These are phyloP conservation scores for Penicillium steckii DNA, from an alignment of 495 filamentous ascomycete genomes.

Conservation along the genomic window DNA sequence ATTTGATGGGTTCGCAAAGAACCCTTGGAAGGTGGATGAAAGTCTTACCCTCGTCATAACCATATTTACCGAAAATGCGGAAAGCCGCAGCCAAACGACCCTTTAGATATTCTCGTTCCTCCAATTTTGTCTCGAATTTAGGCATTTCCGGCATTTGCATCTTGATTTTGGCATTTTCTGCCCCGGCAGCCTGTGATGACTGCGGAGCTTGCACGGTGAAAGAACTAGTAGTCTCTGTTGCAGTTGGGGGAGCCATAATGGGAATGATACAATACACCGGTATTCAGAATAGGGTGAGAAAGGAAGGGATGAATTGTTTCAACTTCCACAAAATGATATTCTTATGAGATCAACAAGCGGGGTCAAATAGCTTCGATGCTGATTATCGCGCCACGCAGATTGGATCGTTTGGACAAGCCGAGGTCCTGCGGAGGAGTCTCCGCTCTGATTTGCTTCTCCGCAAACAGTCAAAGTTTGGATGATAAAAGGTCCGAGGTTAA, in stretches of 20 bases:
- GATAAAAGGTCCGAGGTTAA: neutral
- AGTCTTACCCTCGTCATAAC: slow-evolving; percentile 58
- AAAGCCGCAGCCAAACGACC: slow-evolving; percentile 65
- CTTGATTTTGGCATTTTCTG: slow-evolving; percentile 40
- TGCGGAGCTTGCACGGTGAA: slow-evolving; percentile 20
- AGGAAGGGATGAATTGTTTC: neutral
- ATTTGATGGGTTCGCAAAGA: too few relatives aligned
- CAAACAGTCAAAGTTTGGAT: neutral
- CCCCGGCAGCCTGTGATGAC: slow-evolving; percentile 26
- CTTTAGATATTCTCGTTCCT: slow-evolving; percentile 66
- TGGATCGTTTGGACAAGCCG: slow-evolving; percentile 3
- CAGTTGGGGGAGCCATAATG: slow-evolving; percentile 32
- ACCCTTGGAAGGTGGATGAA: neutral
- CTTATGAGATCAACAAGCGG: slow-evolving; percentile 1
- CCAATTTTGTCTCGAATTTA: slow-evolving; percentile 57
- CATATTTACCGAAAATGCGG: slow-evolving; percentile 67
- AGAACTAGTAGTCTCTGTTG: slow-evolving; percentile 26
- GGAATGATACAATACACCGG: too few relatives aligned
- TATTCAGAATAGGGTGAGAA: neutral
- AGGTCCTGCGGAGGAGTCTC: slow-evolving; percentile 2
- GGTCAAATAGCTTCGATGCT: slow-evolving; percentile 1
- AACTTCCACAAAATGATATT: neutral
- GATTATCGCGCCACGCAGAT: slow-evolving; percentile 6
- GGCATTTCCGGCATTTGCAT: slow-evolving; percentile 50
- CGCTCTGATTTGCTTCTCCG: neutral